Conservation (phyloP, 148 eudicot genomes). For the Camellia lanceoleosa region DNA sequence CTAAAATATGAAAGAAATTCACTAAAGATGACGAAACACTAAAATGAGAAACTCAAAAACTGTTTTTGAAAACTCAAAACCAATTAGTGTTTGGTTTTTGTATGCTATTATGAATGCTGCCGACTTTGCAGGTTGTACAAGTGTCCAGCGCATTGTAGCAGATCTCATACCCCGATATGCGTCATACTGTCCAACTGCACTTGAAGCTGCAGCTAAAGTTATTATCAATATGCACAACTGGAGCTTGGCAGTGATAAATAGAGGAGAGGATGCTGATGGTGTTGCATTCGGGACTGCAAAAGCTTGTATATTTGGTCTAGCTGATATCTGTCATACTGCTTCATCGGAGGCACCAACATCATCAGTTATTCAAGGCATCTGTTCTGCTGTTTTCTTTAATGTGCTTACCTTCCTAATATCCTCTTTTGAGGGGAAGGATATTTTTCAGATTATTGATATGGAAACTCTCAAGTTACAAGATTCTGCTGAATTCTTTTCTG, state of each 20-base stretch:
- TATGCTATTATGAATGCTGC: conserved; percentile 6
- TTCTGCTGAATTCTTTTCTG: conserved; percentile 39
- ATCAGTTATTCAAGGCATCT: conserved; percentile 68
- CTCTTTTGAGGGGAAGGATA: conserved; percentile 65
- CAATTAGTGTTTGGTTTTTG: neutral
- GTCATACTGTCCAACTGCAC: conserved; percentile 82
- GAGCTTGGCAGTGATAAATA: conserved; percentile 53
- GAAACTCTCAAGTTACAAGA: conserved; percentile 53
- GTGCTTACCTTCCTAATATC: conserved; percentile 67
- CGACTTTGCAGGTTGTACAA: conserved; percentile 60
- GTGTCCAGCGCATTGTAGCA: conserved; percentile 76
- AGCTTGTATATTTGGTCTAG: conserved; percentile 79
- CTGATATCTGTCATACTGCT: conserved; percentile 70
- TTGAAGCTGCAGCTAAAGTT: conserved; percentile 91
- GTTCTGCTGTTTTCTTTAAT: conserved; percentile 72
- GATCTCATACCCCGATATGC: conserved; percentile 79
- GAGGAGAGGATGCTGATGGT: conserved; percentile 73
- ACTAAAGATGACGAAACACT: no score
- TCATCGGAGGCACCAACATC: conserved; percentile 65
- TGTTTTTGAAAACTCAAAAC: neutral
- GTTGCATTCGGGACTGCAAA: conserved; percentile 74
- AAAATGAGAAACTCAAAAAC: neutral
- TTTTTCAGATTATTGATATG: conserved; percentile 65
- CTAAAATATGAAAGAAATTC: no score
- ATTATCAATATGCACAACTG: conserved; percentile 79